Base-by-base conservation (phyloP, 2,329 filamentous ascomycete genomes). In the Akanthomyces dipterigenus region DNA sequence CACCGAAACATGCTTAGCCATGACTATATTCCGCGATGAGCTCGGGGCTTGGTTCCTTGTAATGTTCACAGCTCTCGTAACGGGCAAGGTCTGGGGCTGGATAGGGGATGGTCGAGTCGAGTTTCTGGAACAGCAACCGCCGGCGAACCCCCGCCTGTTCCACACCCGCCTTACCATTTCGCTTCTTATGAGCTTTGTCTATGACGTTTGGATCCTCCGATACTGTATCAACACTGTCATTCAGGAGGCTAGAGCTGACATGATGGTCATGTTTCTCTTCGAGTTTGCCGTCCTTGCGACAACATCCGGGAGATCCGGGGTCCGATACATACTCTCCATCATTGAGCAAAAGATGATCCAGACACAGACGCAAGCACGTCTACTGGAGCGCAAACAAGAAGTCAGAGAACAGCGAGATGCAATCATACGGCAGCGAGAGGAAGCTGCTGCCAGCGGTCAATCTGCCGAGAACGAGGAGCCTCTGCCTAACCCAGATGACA, bases 231-330 rank as follows among this genome's bases (percentile, higher is more conserved):
- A 87, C 31, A 91, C 89, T 0, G 93, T 98, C 36, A 86, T 97
- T 55, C 87, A 90, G 62, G 88, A 96, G 71, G 91, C 93, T 2
- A 83, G 89, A n/a, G 92, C 93, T 0, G 95, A 96, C 63, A 98
- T 99, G 90, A 99, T 98, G 92, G 92, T 99, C 65, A 98, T 99
- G 92, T 99, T 99, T 70, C 86, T 96, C 6, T 99, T 99, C 68
- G 95, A 99, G 73, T 98, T 98, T 71, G 93, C 93, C 42, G 87
- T 99, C 48, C 78, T 98, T 63, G 82, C 86, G 2, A 88, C 96
- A 11, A 88, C 87, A 56, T 96, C 93, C 1, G 80, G 86, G 57
- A 92, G 93, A 53, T 96, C 92, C 0, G 82, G 85, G 2, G 80
- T 86, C 60, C 87, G 93, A 63, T 99, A 99, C 73, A 73, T 83